Evolutionary conservation across 2,329 filamentous ascomycete genomes (phyloP).

Genomic region (Verticillium alfalfae): DNA sequence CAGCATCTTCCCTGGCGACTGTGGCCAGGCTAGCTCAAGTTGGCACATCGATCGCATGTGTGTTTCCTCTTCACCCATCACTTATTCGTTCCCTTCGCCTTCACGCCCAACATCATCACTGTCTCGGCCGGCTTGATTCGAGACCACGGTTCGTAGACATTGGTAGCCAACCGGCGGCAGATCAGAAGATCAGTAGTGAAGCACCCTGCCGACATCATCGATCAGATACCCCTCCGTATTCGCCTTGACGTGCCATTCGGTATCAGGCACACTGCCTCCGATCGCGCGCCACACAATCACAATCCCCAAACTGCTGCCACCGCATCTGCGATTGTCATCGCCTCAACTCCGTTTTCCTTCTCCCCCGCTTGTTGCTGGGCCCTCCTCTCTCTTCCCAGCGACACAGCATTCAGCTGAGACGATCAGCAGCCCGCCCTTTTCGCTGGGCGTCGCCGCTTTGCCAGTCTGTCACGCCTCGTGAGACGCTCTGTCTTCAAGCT

Average conservation of each 20-base stretch:
- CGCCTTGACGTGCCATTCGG: background rate
- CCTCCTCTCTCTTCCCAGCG: background rate
- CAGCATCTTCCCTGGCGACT: background rate
- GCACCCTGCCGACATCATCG: background rate
- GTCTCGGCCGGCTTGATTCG: background rate
- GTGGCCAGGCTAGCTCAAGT: background rate
- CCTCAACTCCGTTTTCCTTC: background rate
- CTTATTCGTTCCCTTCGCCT: background rate
- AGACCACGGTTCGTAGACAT: background rate
- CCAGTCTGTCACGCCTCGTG: background rate
- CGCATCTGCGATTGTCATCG: background rate
- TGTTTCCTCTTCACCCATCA: background rate
- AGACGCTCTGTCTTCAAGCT: background rate
- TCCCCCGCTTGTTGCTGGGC: background rate
- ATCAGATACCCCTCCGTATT: background rate
- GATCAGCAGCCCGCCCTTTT: background rate
- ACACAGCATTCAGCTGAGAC: background rate
- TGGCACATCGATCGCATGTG: background rate
- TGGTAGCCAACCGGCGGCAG: background rate
- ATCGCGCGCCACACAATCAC: background rate
- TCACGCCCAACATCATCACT: background rate
- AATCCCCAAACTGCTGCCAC: background rate
- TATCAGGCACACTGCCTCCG: background rate
- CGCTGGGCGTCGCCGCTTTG: background rate
- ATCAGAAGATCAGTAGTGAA: background rate